Conservation (phyloP, 345 rosid species). For the Ceriops zippeliana region DNA sequence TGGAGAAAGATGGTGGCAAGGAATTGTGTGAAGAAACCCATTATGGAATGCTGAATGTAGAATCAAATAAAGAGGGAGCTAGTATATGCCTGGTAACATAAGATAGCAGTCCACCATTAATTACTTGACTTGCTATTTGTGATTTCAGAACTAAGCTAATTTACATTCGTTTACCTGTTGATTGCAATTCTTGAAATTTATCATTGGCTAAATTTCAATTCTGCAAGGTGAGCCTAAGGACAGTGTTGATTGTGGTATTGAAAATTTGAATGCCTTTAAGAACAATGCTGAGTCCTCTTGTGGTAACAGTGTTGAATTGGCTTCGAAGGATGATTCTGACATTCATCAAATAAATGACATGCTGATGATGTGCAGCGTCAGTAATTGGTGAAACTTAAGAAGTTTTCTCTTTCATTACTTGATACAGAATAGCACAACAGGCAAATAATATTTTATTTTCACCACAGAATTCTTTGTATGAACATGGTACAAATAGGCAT, state of each 20-base stretch:
- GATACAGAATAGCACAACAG: not conserved
- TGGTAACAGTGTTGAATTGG: not conserved
- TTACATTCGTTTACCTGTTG: too few species aligned
- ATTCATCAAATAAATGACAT: not conserved
- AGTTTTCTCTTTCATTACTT: constrained; percentile 1
- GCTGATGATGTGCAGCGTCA: not conserved
- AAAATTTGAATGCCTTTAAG: constrained; percentile 5
- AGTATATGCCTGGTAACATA: not conserved
- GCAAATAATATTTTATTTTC: not conserved
- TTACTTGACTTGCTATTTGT: too few species aligned
- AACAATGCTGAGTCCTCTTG: not conserved
- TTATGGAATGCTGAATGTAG: not conserved
- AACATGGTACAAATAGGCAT: constrained; percentile 1
- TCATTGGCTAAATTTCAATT: not conserved
- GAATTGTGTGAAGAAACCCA: not conserved
- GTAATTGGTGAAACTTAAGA: constrained; percentile 5
- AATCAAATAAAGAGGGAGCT: not conserved
- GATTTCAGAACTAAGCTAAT: too few species aligned
- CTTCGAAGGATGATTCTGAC: constrained; percentile 7
- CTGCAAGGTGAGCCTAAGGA: constrained; percentile 18
- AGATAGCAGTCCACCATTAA: not conserved
- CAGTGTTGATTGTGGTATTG: constrained; percentile 6
- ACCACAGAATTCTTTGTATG: constrained; percentile 20
- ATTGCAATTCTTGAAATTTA: too few species aligned
- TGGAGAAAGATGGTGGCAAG: not conserved